Evolutionary conservation across 768 basidiomycete genomes (phyloP), one percentile per base, ranked within the genome.

Genomic region (Sporobolomyces phaffii): DNA sequence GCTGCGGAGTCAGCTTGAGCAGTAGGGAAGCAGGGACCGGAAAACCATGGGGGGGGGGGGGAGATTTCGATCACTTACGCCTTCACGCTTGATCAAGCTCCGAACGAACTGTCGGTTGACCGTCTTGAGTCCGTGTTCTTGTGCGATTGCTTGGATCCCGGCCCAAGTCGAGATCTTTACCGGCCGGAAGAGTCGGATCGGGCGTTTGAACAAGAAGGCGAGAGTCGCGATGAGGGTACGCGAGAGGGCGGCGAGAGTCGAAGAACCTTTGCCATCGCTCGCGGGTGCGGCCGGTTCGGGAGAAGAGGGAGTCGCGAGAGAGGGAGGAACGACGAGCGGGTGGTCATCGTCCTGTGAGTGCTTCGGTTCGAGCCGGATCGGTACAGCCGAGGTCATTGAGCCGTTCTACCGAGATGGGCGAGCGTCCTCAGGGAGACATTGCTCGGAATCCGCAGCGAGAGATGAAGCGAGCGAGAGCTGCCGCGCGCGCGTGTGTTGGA

Each of bases 141-240:
- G 60, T 2, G 71, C 71, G 26, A 72, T 65, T 15, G 71, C 71
- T 18, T 72, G 66, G 4, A 72, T 60, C 14, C 70, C 70, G 0
- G 70, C 65, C 70, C 65, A 68, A 0, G 70, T 72, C 54, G 70
- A 72, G 36, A 72, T 65, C 47, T 72, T 72, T 33, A 72, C 67
- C 2, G 71, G 71, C 11, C 71, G n/a, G 36, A 72, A 72, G 14
- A 72, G 52, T 10, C 71, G 44, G 15, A 72, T 56, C 0, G 71
- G 71, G 5, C 71, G 43, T 29, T 72, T 68, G 61, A 72, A 72
- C 38, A 72, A 48, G 52, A 72, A 68, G 0, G 71, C 71, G 5
- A 72, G 47, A 28, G 64, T 62, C 3, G 65, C 70, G 1, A 57
- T 49, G 0, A 72, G 22, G 0, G 70, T 60, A 7, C 70, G 29